phyloP scores from a whole-genome alignment of 2,329 filamentous ascomycete species.

The Septoria petroselini region DNA sequence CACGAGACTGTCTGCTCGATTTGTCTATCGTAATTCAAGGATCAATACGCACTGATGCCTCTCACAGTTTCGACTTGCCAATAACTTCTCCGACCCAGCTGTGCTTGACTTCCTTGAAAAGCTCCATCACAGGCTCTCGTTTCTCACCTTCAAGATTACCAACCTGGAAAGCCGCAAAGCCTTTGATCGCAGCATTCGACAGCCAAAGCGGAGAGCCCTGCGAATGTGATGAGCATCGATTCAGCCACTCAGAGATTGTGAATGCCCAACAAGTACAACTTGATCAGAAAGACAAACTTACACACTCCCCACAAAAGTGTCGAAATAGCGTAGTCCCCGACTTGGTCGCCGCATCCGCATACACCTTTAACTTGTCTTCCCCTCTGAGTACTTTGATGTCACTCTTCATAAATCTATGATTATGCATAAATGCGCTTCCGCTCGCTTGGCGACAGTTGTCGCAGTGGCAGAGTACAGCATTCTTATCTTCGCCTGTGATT shows the following conservation, averaged over 20 bases:
- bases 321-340: slow-evolving; percentile 28
- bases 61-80: slow-evolving; percentile 23
- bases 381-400: slow-evolving; percentile 29
- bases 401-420: slow-evolving; percentile 32
- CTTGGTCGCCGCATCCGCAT: slow-evolving; percentile 31
- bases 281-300: slow-evolving; percentile 19
- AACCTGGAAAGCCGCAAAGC: slow-evolving; percentile 22
- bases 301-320: slow-evolving; percentile 34
- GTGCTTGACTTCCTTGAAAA: slow-evolving; percentile 21
- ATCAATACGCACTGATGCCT: neutral
- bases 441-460: slow-evolving; percentile 28
- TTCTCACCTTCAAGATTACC: slow-evolving; percentile 23
- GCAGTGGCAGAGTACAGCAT: slow-evolving; percentile 35
- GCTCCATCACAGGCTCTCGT: slow-evolving; percentile 21
- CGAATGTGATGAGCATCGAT: neutral
- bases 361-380: slow-evolving; percentile 26
- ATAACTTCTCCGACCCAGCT: slow-evolving; percentile 22
- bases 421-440: slow-evolving; percentile 34
- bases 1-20: neutral
- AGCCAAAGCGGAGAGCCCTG: slow-evolving; percentile 28
- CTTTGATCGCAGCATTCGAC: slow-evolving; percentile 24
- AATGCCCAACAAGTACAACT: neutral
- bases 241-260: neutral
- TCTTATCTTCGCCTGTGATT: slow-evolving; percentile 32
- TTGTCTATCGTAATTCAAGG: neutral